Evolutionary conservation across 129 eudicot species (phyloP).

Genomic region (carrot (Daucus carota)): DH1_v3.0 NC_030381.2:46077501-46078000

Average conservation of each 20-base stretch:
- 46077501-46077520: conserved; percentile 38
- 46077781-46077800: not conserved
- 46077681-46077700: not conserved
- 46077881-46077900: not conserved
- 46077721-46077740: not conserved
- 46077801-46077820: not conserved
- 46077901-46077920: not conserved
- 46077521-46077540: conserved; percentile 86
- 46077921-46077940: not conserved
- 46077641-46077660: not conserved
- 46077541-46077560: conserved; percentile 83
- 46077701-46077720: not conserved
- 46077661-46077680: not conserved
- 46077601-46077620: not conserved
- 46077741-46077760: not conserved
- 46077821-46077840: not conserved
- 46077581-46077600: conserved; percentile 96
- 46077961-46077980: too few relatives aligned
- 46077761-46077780: not conserved
- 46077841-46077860: not conserved
- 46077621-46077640: not conserved
- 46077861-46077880: too few relatives aligned
- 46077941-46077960: not conserved
- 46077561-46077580: conserved; percentile 74
- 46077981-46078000: not conserved